Percentiles rank a stretch among this genome's conserved stretches.
These are phyloP conservation scores for Trichoderma koningii DNA, from an alignment of 2,329 filamentous ascomycete species.

Conservation along the genomic window DNA sequence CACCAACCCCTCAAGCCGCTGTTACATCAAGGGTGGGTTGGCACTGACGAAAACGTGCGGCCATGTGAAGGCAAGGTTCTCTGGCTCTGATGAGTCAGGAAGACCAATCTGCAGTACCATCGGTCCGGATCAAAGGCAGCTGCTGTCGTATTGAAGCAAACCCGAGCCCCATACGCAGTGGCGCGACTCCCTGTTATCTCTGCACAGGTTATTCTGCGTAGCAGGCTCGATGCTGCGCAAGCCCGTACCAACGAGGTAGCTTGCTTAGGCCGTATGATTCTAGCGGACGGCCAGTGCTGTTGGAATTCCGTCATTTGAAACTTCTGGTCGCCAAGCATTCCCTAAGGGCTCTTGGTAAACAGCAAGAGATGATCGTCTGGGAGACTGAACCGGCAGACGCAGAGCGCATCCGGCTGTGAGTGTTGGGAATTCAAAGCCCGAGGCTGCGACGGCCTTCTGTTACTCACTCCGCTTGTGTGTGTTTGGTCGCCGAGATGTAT, in stretches of 20 bases:
- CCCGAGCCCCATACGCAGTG: background rate
- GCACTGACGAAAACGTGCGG: constrained; percentile 2
- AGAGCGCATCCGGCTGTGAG: background rate
- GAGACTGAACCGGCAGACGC: background rate
- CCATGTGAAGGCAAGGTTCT: constrained; percentile 20
- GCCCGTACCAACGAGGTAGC: too few species aligned
- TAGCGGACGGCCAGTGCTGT: background rate
- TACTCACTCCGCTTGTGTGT: background rate
- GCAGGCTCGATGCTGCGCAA: too few species aligned
- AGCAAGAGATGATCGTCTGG: background rate
- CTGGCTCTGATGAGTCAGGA: constrained; percentile 10
- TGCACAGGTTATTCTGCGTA: too few species aligned
- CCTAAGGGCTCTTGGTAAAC: background rate
- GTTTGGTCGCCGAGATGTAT: constrained; percentile 12
- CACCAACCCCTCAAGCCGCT: background rate
- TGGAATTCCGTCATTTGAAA: background rate
- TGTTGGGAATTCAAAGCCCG: background rate
- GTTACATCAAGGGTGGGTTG: constrained; percentile 10
- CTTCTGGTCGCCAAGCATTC: background rate
- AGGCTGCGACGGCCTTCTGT: background rate
- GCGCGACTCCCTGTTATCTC: too few species aligned
- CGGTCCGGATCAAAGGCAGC: constrained; percentile 13
- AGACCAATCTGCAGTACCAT: constrained; percentile 8
- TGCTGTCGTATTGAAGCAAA: background rate
- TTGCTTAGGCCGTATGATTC: background rate